These are phyloP conservation scores for Crithidia bombi DNA, from an alignment of 208 protist species.

Conservation along the genomic window DNA sequence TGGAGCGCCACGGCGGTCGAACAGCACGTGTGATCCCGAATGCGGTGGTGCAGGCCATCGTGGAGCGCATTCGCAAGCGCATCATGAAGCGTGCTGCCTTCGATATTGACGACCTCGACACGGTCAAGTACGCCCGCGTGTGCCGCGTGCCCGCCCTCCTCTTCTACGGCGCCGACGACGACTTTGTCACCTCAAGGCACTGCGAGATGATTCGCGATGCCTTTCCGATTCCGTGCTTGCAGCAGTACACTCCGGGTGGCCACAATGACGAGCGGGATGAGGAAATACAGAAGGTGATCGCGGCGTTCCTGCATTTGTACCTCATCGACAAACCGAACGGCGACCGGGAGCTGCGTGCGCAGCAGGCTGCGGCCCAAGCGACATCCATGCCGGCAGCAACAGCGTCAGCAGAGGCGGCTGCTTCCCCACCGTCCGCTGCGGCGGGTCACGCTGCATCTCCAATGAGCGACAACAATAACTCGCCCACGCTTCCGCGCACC, in stretches of 20 bases:
- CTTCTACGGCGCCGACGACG: slow-evolving; percentile 91
- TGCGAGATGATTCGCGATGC: slow-evolving; percentile 65
- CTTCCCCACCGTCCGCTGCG: background rate
- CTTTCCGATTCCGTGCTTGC: slow-evolving; percentile 67
- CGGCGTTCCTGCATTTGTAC: slow-evolving; percentile 84
- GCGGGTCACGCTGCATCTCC: background rate
- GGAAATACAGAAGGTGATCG: slow-evolving; percentile 76
- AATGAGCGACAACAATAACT: background rate
- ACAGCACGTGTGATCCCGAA: slow-evolving; percentile 72
- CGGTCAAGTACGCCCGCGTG: slow-evolving; percentile 77
- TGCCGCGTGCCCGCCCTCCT: slow-evolving; percentile 91
- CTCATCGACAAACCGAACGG: slow-evolving; percentile 67
- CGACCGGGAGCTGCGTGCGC: slow-evolving; percentile 15
- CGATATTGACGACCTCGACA: slow-evolving; percentile 93
- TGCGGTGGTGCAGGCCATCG: slow-evolving; percentile 71
- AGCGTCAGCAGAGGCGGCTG: background rate
- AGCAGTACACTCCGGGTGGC: slow-evolving; percentile 82
- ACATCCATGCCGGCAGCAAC: background rate
- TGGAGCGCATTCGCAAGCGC: slow-evolving; percentile 84
- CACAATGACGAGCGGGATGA: slow-evolving; percentile 93
- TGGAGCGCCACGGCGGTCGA: slow-evolving; percentile 50
- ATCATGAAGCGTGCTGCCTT: slow-evolving; percentile 91
- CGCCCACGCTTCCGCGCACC: background rate
- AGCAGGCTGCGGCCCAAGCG: slow-evolving; percentile 3
- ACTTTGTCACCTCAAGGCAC: slow-evolving; percentile 90